phyloP scores from a whole-genome alignment of 768 basidiomycete genomes.

The Bullera alba region DNA sequence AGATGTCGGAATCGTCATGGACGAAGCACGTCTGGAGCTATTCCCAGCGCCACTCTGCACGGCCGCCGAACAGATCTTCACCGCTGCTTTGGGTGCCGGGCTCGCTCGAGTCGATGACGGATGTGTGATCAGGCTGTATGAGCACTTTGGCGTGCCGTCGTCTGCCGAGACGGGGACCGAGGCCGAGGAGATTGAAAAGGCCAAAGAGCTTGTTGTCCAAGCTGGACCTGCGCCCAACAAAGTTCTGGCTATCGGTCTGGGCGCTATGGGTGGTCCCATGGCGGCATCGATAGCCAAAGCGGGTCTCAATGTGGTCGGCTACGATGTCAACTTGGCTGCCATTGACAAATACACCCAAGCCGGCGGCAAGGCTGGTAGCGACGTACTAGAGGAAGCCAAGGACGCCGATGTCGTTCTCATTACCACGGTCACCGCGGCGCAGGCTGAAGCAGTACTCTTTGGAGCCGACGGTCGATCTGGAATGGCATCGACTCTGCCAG shows the following conservation, averaged over 20 bases:
- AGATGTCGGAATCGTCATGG: constrained; percentile 41
- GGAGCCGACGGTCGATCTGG: neutral
- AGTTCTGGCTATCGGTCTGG: constrained; percentile 30
- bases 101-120: constrained; percentile 29
- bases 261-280: neutral
- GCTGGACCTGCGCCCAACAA: constrained; percentile 6
- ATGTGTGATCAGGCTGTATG: constrained; percentile 23
- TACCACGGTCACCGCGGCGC: constrained; percentile 17
- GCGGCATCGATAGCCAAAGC: constrained; percentile 10
- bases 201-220: constrained; percentile 21
- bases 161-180: constrained; percentile 8
- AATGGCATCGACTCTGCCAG: constrained; percentile 11
- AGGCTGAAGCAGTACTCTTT: constrained; percentile 21
- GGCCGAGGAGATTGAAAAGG: constrained; percentile 20
- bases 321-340: constrained; percentile 15
- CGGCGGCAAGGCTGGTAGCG: constrained; percentile 21
- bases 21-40: constrained; percentile 22
- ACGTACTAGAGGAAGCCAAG: constrained; percentile 9
- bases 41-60: constrained; percentile 32
- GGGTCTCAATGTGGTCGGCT: constrained; percentile 25
- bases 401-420: constrained; percentile 27
- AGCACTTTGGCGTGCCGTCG: constrained; percentile 21
- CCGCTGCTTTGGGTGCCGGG: constrained; percentile 25
- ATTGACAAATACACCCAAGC: constrained; percentile 12
- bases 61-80: constrained; percentile 26